Base-by-base conservation (phyloP, 805 yeast genomes). In the Dipodascopsis tothii region DNA sequence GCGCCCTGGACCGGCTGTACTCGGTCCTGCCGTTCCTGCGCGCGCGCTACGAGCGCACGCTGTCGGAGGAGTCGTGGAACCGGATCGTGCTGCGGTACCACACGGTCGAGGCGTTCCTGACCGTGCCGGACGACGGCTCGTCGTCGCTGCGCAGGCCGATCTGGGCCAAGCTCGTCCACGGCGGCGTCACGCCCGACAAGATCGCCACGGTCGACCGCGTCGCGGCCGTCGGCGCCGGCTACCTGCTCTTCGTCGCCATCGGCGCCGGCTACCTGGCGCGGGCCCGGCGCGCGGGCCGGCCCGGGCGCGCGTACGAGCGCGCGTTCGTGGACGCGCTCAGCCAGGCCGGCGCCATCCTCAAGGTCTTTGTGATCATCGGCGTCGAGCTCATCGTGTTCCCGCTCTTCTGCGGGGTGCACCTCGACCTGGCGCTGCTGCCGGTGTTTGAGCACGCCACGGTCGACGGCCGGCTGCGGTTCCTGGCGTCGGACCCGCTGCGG, bases 381-480 rank as follows among this genome's bases (percentile, higher is more conserved):
- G 73, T 85, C 38, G 98, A 92, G 60, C 71, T 87, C 40, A 71
- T 83, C n/a, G 68, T 81, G 4, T 90, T 92, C 66, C 98, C 98
- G 1, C 70, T 83, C 0, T 78, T 78, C 55, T 87, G 96, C 57
- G 98, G 98, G 1, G 62, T 76, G 52, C 72, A 86, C 57, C 61
- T 90, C 21, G 88, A 82, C 54, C 66, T 81, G 46, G 80, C 86
- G 2, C 50, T 80, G 3, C 68, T 80, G 3, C 92, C 94, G 1
- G 52, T 82, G 2, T 55, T 78, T 37, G 55, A 50, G 3, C 37
- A 41, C 21, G 45, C 48, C 3, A 27, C 53, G 18, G 7, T 48
- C 7, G 23, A 7, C 5, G 33, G 18, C 5, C 40, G 53, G 11
- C 36, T 41, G 41, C 14, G 16, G 23, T 48, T 41, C 23, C 41